These are phyloP conservation scores for Casuarina equisetifolia DNA, from an alignment of 306 rosid genomes.

Conservation along the genomic window DNA sequence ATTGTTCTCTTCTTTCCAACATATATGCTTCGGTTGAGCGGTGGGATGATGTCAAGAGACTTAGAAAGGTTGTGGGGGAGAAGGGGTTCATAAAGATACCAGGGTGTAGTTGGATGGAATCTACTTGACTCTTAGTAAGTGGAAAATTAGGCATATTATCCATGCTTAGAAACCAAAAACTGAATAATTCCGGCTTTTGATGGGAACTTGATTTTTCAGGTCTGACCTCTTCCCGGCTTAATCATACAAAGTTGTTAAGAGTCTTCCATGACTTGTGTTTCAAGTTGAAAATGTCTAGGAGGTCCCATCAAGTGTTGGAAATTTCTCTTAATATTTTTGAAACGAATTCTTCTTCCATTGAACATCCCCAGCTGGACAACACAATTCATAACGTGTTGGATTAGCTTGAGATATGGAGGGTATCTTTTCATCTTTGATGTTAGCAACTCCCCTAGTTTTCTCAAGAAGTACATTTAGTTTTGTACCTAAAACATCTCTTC, in stretches of 20 bases:
- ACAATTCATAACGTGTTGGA: background rate
- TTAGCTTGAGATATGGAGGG: background rate
- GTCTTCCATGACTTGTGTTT: background rate
- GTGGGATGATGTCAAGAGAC: conserved; percentile 57
- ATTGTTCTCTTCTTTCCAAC: conserved; percentile 55
- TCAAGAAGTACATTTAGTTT: background rate
- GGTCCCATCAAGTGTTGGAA: background rate
- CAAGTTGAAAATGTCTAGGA: background rate
- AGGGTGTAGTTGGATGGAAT: conserved; percentile 64
- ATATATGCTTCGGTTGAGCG: conserved; percentile 55
- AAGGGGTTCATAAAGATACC: conserved; percentile 46
- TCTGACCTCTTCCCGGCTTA: conserved; percentile 4
- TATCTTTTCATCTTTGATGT: background rate
- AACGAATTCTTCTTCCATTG: background rate
- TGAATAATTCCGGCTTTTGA: background rate
- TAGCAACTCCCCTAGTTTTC: background rate
- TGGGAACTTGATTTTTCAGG: background rate
- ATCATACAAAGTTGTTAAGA: background rate
- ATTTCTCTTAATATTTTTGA: background rate
- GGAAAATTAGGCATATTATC: conserved; percentile 8
- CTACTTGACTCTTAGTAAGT: conserved; percentile 17
- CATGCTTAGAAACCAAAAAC: background rate
- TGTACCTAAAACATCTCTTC: too few relatives aligned
- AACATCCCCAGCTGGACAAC: background rate
- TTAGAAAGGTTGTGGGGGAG: conserved; percentile 38